Evolutionary conservation across 129 eudicot genomes (phyloP).

Genomic region (Arctium lappa): DNA sequence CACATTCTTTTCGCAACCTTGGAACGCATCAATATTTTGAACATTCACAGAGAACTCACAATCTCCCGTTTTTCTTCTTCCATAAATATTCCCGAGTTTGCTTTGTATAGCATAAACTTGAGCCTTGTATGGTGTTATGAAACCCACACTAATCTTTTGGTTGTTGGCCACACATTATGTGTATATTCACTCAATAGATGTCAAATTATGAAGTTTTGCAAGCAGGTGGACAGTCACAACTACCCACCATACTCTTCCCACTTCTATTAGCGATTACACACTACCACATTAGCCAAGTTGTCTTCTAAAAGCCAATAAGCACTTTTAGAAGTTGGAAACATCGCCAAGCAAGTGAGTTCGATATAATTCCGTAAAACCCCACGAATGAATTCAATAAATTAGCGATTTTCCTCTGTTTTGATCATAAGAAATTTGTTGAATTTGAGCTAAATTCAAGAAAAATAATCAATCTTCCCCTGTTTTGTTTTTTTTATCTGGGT

Average conservation of each 20-base stretch:
- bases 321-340: conserved; percentile 91
- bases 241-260: conserved; percentile 48
- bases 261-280: conserved; percentile 57
- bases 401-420: conserved; percentile 8
- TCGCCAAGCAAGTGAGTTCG: conserved; percentile 75
- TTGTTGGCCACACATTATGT: conserved; percentile 34
- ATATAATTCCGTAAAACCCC: neutral
- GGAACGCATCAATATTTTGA: conserved; percentile 60
- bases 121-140: conserved; percentile 70
- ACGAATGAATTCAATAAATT: neutral
- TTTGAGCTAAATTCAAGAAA: neutral
- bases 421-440: neutral
- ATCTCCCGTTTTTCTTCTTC: conserved; percentile 17
- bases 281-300: conserved; percentile 68
- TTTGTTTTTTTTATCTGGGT: conserved; percentile 12
- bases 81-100: conserved; percentile 28
- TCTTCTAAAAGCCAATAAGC: conserved; percentile 90
- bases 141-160: conserved; percentile 54
- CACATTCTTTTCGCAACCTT: too few relatives aligned
- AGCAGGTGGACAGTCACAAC: conserved; percentile 46
- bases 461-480: neutral
- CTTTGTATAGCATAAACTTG: conserved; percentile 55
- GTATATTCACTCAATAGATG: too few relatives aligned
- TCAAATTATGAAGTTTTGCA: conserved; percentile 46
- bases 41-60: conserved; percentile 40